Evolutionary conservation across 257 asterid genomes (phyloP).

Genomic region (Marsdenia floribunda): DNA sequence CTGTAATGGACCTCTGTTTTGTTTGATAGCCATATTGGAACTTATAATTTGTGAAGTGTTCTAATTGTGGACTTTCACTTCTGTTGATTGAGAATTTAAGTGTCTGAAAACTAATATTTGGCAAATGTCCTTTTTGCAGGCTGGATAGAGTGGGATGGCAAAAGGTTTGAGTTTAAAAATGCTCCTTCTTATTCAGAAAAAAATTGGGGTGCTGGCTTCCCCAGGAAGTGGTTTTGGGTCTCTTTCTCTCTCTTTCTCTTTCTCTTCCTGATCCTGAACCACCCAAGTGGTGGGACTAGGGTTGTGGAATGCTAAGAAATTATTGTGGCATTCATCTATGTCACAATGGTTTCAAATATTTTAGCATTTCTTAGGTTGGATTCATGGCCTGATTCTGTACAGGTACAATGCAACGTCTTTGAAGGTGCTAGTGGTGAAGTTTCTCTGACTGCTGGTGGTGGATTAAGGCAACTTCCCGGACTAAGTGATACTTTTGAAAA

Average conservation of each 20-base stretch:
- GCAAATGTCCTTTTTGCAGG: constrained; percentile 44
- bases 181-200: constrained; percentile 97
- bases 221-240: constrained; percentile 99
- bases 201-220: constrained; percentile 97
- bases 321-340: not conserved
- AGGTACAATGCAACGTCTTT: constrained; percentile 92
- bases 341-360: not conserved
- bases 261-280: not conserved
- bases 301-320: not conserved
- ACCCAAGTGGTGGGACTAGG: not conserved
- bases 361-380: constrained; percentile 7
- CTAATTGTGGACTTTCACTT: not conserved
- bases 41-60: not conserved
- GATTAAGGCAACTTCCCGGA: constrained; percentile 87
- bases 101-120: not conserved
- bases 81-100: not conserved
- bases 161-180: constrained; percentile 71
- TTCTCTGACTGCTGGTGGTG: constrained; percentile 86
- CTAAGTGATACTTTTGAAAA: constrained; percentile 61
- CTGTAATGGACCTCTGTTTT: not conserved
- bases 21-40: not conserved
- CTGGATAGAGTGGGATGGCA: constrained; percentile 98
- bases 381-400: constrained; percentile 19
- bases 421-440: constrained; percentile 90
- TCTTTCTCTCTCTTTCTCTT: not conserved